These are phyloP conservation scores for Fraxinus floribunda DNA, from an alignment of 305 asterid genomes.

Conservation along the genomic window DNA sequence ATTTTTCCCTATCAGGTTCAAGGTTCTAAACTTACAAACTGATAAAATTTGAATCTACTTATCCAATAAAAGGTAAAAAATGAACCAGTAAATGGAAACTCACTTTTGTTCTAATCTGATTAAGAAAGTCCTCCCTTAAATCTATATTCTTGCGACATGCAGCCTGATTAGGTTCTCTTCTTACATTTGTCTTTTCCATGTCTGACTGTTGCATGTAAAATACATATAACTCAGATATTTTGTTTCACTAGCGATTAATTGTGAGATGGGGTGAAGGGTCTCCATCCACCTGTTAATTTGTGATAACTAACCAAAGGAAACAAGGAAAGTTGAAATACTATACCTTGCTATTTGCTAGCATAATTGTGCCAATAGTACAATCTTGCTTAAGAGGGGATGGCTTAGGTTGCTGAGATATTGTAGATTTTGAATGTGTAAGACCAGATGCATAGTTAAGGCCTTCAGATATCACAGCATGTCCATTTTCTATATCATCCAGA, in stretches of 20 bases:
- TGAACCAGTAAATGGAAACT: slow-evolving; percentile 31
- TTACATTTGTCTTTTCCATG: slow-evolving; percentile 37
- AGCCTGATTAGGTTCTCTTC: slow-evolving; percentile 34
- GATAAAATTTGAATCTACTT: slow-evolving; percentile 6
- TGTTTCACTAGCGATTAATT: neutral
- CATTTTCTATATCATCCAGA: slow-evolving; percentile 35
- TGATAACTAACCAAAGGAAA: neutral
- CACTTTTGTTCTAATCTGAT: slow-evolving; percentile 87
- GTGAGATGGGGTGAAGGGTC: neutral
- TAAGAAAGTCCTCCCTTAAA: slow-evolving; percentile 75
- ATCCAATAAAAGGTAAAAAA: neutral
- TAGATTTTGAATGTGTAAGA: slow-evolving; percentile 38
- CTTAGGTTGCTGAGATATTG: slow-evolving; percentile 64
- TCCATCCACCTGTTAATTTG: neutral
- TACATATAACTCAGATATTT: slow-evolving; percentile 9
- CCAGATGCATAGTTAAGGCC: slow-evolving; percentile 38
- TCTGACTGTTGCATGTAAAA: slow-evolving; percentile 41
- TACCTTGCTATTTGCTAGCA: slow-evolving; percentile 58
- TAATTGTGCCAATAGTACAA: slow-evolving; percentile 35
- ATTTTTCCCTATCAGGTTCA: slow-evolving; percentile 1
- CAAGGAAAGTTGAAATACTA: neutral
- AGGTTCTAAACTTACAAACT: neutral
- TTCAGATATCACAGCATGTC: slow-evolving; percentile 27
- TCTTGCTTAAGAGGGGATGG: slow-evolving; percentile 65
- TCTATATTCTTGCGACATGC: slow-evolving; percentile 37